Evolutionary conservation across 805 yeast genomes (phyloP), one percentile per base, ranked within the genome.

Genomic region (Candida suzukii): DNA sequence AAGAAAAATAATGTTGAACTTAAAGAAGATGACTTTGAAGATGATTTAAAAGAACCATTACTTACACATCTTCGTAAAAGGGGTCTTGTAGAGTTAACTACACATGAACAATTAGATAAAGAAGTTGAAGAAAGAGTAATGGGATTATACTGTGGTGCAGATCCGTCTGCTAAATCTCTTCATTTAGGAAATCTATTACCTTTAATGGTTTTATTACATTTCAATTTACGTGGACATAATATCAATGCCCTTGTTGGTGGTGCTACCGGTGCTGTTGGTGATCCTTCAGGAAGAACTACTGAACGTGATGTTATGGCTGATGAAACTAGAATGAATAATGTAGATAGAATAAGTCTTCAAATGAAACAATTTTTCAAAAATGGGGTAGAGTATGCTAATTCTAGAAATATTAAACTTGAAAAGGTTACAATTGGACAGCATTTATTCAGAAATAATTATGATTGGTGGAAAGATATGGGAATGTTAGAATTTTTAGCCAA

Each of bases 241-340:
- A 77, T 88, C n/a, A 77, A 81, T 7, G 88, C 91, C 0, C 60
- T 91, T 7, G 88, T 93, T 16, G 96, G 96, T 17, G 95, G 95
- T 20, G 99, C 98, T 6, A 93, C 99, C 0, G 98, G 96, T 9
- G 74, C 76, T 12, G 95, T 93, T 2, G 99, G 99, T 8, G 99
- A 93, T 60, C 99, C 99, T 8, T 86, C 96, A 40, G 99, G 98
- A 0, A 71, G 96, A 50, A 66, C 73, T 0, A 76, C 90, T 0
- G 97, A 88, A 54, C 70, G 99, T 42, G 60, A 64, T 11, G 66
- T 62, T 14, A 71, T 90, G 68, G 78, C 67, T n/a, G 67, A 66
- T 4, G 56, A 64, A 2, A 70, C 66, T 7, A 66, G 91, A 40
- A 49, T 64, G 28, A 60, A 59, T 10, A 93, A 93, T 56, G 78